Base-by-base conservation (phyloP, 257 asterid species). In the Verbascum thapsus region DNA sequence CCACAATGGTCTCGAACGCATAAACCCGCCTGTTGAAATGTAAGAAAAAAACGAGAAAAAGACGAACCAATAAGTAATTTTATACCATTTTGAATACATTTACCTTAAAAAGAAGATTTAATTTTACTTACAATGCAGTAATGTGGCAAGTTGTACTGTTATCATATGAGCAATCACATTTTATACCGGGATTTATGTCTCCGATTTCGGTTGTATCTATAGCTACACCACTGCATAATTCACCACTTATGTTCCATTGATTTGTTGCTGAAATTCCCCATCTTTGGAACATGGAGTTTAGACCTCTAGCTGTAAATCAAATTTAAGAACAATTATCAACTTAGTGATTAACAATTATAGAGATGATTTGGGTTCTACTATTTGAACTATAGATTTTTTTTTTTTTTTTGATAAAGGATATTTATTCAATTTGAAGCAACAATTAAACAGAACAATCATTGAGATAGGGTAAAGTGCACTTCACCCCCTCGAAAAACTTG, bases 181-280 rank as follows among this genome's bases (percentile, higher is more conserved):
- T 76, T n/a, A 82, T 78, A 16, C 78, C 77, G 2, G 83, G 85
- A 71, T 76, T 76, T 4, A 75, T 19, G 11, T 16, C 8, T 4
- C 2, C 53, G 15, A 70, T 68, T 11, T 37, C 7, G 45, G 84
- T 73, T 10, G 60, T n/a, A 42, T 76, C 78, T n/a, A 39, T 59
- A 44, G 88, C 79, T 38, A 50, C 58, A 1, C 83, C 83, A 41
- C 74, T 78, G 20, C 88, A 76, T 65, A 76, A 8, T 44, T 73
- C 76, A 16, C 88, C 84, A 20, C 84, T 78, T 10, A 78, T 76
- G 71, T 81, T 81, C 88, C 88, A 81, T 4, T 61, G 43, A 22
- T 60, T 13, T 10, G 67, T 59, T 0, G 78, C 78, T 8, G 74
- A 23, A 64, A 78, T 53, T 7, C 76, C 48, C 84, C 82, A 78